phyloP scores from a whole-genome alignment of 2,329 filamentous ascomycete genomes.

The Colletotrichum brevisporum region DNA sequence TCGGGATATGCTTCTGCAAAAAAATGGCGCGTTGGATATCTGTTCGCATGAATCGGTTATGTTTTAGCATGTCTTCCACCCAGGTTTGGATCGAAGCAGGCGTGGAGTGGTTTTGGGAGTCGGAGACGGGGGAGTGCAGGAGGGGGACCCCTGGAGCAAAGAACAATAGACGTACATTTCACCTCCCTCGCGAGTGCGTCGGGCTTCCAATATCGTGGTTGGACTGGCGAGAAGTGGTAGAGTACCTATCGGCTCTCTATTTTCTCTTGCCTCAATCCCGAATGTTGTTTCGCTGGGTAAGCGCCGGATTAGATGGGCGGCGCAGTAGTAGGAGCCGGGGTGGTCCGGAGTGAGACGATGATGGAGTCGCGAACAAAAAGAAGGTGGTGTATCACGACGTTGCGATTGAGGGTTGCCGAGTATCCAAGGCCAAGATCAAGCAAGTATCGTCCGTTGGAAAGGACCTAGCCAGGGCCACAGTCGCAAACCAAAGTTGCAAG shows the following conservation, averaged over 20 bases:
- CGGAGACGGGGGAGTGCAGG: constrained; percentile 19
- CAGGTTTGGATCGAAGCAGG: constrained; percentile 37
- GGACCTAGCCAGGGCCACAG: background rate
- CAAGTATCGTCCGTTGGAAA: constrained; percentile 1
- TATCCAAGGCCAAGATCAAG: constrained; percentile 31
- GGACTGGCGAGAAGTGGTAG: background rate
- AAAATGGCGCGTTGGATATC: constrained; percentile 35
- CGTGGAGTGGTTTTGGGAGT: constrained; percentile 19
- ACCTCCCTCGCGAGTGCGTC: constrained; percentile 16
- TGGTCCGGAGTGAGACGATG: constrained; percentile 1
- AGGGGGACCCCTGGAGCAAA: constrained; percentile 27
- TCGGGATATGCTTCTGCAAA: constrained; percentile 15
- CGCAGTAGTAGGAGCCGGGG: constrained; percentile 19
- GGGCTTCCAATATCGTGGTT: background rate
- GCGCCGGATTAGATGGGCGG: constrained; percentile 19
- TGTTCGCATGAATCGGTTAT: constrained; percentile 41
- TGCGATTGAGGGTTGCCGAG: constrained; percentile 20
- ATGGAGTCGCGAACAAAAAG: constrained; percentile 20
- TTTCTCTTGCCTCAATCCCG: background rate
- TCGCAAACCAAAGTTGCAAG: constrained; percentile 2
- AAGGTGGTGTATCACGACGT: constrained; percentile 28
- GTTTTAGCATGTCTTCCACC: constrained; percentile 42
- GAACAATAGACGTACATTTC: constrained; percentile 26
- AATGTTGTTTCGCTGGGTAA: constrained; percentile 19
- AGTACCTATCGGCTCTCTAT: no score